phyloP scores from a whole-genome alignment of 345 rosid species.

The Syzygium oleosum region DNA sequence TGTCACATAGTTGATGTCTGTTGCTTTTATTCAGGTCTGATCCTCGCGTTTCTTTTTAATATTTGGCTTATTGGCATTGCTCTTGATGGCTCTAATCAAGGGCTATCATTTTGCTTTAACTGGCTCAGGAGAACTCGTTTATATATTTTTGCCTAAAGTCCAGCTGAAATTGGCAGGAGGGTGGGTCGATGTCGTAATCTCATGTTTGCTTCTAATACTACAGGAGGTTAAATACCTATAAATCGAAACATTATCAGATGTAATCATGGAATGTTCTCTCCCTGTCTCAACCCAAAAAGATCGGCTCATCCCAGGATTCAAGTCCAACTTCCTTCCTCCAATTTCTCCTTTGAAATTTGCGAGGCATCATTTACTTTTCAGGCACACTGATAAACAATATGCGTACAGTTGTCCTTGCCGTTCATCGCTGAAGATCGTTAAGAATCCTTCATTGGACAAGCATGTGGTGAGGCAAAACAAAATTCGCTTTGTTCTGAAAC shows the following conservation, averaged over 20 bases:
- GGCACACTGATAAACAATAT: neutral
- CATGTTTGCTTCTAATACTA: neutral
- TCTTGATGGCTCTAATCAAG: neutral
- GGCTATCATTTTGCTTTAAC: neutral
- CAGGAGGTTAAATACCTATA: neutral
- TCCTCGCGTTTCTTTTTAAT: neutral
- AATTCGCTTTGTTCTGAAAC: constrained; percentile 71
- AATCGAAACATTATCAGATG: neutral
- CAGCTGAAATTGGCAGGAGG: neutral
- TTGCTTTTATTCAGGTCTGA: neutral
- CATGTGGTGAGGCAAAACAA: constrained; percentile 63
- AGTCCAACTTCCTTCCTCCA: neutral
- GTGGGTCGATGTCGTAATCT: neutral
- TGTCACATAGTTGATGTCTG: neutral
- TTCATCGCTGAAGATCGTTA: constrained; percentile 50
- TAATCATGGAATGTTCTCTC: neutral
- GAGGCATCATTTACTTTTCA: neutral
- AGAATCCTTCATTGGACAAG: constrained; percentile 56
- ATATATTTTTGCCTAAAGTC: neutral
- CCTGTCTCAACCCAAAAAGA: neutral
- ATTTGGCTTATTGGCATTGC: neutral
- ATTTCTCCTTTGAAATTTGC: neutral
- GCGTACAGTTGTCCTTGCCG: constrained; percentile 19
- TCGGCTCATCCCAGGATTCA: neutral
- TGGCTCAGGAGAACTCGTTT: neutral